phyloP scores from a whole-genome alignment of 192 early-diverging fungal species.

The Phlyctochytrium planicorne region DNA sequence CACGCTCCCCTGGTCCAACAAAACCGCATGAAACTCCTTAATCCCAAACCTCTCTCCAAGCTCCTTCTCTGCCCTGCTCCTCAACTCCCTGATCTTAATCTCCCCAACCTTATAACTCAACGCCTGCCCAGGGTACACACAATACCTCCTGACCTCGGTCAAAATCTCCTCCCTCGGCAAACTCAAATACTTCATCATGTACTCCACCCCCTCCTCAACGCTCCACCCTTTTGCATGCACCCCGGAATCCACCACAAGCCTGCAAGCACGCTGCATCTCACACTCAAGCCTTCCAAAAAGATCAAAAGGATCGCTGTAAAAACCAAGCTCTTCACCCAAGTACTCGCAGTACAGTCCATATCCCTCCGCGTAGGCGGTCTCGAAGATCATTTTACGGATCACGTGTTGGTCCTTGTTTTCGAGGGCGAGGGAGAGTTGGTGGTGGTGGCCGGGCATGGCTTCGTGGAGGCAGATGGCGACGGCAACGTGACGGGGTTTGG shows the following conservation, averaged over 20 bases:
- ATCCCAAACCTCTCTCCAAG: conserved; percentile 38
- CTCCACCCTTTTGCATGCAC: conserved; percentile 43
- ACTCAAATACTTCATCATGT: conserved; percentile 27
- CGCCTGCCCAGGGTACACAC: conserved; percentile 38
- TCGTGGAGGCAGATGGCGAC: conserved; percentile 32
- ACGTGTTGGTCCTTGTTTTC: conserved; percentile 30
- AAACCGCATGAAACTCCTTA: conserved; percentile 34
- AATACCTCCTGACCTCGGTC: conserved; percentile 37
- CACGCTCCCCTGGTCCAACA: conserved; percentile 21
- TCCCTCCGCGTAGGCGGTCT: conserved; percentile 34
- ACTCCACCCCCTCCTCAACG: conserved; percentile 31
- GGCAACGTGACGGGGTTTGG: conserved; percentile 17
- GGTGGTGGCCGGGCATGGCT: conserved; percentile 40
- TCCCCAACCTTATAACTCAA: conserved; percentile 45
- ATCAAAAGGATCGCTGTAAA: conserved; percentile 32
- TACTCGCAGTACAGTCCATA: conserved; percentile 40
- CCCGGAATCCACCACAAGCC: conserved; percentile 45
- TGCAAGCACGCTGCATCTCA: conserved; percentile 39
- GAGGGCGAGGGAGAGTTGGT: conserved; percentile 36
- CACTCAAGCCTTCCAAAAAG: conserved; percentile 35
- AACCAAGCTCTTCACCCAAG: conserved; percentile 36
- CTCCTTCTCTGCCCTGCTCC: conserved; percentile 28
- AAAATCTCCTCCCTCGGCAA: conserved; percentile 22
- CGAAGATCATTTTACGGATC: conserved; percentile 20
- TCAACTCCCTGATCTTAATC: conserved; percentile 36